phyloP scores from a whole-genome alignment of 2,329 filamentous ascomycete species.

The Aspergillus piperis region DNA sequence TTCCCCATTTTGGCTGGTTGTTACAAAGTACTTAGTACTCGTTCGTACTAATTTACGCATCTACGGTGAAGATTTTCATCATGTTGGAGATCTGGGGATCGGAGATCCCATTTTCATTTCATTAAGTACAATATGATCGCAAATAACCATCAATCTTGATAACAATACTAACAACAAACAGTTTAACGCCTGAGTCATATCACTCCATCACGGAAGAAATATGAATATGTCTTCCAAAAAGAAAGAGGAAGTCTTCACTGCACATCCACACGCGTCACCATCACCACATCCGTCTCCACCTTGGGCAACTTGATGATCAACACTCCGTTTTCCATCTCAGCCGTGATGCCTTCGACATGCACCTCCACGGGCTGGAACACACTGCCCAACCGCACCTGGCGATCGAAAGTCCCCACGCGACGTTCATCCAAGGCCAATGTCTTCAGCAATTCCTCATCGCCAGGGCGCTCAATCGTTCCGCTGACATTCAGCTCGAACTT shows the following conservation, averaged over 20 bases:
- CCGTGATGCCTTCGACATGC: not conserved
- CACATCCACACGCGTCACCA: slow-evolving; percentile 7
- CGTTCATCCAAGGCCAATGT: slow-evolving; percentile 7
- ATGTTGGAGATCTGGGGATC: too few species aligned
- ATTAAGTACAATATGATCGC: too few species aligned
- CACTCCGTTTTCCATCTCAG: slow-evolving; percentile 7
- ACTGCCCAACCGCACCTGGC: slow-evolving; percentile 7
- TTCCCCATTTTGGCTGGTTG: too few species aligned
- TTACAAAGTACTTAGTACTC: too few species aligned
- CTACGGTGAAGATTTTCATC: too few species aligned
- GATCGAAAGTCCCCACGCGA: slow-evolving; percentile 1
- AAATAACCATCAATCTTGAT: too few species aligned
- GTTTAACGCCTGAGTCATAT: too few species aligned
- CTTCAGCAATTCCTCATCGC: slow-evolving; percentile 3
- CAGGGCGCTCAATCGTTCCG: not conserved
- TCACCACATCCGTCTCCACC: slow-evolving; percentile 1
- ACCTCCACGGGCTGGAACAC: not conserved
- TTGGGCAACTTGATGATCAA: slow-evolving; percentile 7
- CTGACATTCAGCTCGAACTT: slow-evolving; percentile 6
- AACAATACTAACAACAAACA: too few species aligned
- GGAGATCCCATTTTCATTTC: too few species aligned
- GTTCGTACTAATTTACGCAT: too few species aligned
- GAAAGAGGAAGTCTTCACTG: not conserved
- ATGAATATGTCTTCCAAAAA: too few species aligned
- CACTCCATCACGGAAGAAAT: too few species aligned